Percentiles rank a stretch among this genome's conserved stretches.
These are phyloP conservation scores for Ogataea corticis DNA, from an alignment of 805 yeast species.

Conservation along the genomic window DNA sequence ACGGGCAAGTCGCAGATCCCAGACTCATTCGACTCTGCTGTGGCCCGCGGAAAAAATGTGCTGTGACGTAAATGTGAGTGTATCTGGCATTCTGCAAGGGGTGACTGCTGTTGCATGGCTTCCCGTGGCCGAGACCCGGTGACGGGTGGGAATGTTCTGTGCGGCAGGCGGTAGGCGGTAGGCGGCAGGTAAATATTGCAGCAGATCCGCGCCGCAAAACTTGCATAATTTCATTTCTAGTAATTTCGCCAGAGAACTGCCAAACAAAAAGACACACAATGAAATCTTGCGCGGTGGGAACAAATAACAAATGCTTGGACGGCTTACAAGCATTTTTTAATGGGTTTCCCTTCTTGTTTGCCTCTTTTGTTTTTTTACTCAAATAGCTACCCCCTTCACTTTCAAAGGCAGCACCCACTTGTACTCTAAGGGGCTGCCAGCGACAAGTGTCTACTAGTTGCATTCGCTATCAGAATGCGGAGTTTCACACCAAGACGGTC, in stretches of 20 bases:
- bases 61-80: no score
- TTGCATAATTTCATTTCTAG: constrained; percentile 4
- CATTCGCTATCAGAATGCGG: constrained; percentile 1
- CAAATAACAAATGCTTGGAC: neutral
- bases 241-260: constrained; percentile 1
- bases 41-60: no score
- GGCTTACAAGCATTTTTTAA: neutral
- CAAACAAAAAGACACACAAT: neutral
- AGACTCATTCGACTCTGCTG: no score
- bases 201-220: no score
- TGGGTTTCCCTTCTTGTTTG: neutral
- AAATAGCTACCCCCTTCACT: neutral
- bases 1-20: no score
- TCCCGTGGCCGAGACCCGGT: no score
- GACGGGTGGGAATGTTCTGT: no score
- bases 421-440: neutral
- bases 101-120: no score
- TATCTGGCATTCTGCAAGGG: no score
- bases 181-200: no score
- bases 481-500: constrained; percentile 13
- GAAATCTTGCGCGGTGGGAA: neutral
- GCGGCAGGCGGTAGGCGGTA: no score
- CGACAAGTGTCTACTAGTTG: neutral
- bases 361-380: neutral
- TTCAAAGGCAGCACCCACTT: neutral